Evolutionary conservation across 257 asterid genomes (phyloP), one percentile per base, ranked within the genome.

Genomic region (Solanum sitiens): DNA sequence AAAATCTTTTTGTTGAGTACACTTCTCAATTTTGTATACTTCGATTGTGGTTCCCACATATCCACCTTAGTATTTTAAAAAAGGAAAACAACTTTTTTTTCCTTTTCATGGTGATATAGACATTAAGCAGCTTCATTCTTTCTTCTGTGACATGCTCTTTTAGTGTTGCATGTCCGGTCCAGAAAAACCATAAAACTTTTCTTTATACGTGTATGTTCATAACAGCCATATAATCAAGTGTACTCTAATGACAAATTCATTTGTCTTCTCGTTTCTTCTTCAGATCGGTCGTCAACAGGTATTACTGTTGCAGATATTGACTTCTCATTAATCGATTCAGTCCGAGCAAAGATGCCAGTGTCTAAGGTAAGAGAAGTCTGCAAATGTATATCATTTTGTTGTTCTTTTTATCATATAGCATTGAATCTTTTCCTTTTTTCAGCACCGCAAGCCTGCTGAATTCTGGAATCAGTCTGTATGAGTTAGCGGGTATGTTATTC

Each of bases 291-390:
- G 9, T 91, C 98, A 15, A 95, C 99, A 42, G 98, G 99, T 76
- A 92, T 97, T 87, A 92, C 94, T 88, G 94, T 95, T 75, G 98
- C 98, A n/a, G 99, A 97, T 91, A 93, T 97, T 75, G 99, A 95
- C 77, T 93, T 94, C 74, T 86, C 94, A 21, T 39, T 88, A 68
- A 93, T 97, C 42, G 94, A 93, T 67, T 91, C 97, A 32, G 95
- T 95, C 89, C 91, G 98, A 89, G 89, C 95, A 83, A 97, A 93
- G 93, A 97, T 95, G 99, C 98, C 98, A 11, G 90, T 95, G 59
- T 88, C 89, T 70, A 92, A 89, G 93, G 95, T 92, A 74, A 86
- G 75, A 20, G 63, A 67, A 79, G 67, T 11, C 23, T 75, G 47
- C 67, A 47, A 84, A 18, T 59, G 25, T 32, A 20, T 30, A 88